phyloP scores from a whole-genome alignment of 2,329 filamentous ascomycete species.

The Xylaria hypoxylon region DNA sequence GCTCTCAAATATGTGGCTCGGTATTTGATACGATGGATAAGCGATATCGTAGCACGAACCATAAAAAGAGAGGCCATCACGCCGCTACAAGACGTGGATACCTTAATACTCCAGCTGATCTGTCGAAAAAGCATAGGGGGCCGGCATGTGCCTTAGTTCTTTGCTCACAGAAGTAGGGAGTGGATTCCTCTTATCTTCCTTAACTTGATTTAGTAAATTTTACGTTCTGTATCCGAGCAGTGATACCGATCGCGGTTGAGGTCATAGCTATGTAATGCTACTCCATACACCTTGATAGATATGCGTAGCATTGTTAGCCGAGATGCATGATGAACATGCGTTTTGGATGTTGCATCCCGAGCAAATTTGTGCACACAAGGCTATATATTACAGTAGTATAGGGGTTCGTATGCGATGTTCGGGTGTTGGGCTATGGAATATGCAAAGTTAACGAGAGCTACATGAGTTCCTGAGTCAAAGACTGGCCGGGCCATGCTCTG shows the following conservation, averaged over 20 bases:
- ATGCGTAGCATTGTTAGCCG: constrained; percentile 7
- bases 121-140: neutral
- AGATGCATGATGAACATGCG: constrained; percentile 16
- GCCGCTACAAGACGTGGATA: neutral
- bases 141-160: neutral
- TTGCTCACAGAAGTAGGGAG: neutral
- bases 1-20: neutral
- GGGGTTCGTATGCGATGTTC: neutral
- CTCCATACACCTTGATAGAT: neutral
- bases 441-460: neutral
- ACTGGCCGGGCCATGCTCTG: neutral
- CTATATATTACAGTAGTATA: neutral
- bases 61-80: neutral
- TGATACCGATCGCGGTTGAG: neutral
- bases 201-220: neutral
- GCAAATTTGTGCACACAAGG: constrained; percentile 2
- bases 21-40: neutral
- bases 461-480: neutral
- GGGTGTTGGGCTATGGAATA: neutral
- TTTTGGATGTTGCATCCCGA: neutral
- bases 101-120: neutral
- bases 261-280: neutral
- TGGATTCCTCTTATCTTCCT: neutral
- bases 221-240: neutral
- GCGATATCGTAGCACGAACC: neutral